These are phyloP conservation scores for Pseudogymnoascus sp. DNA, from an alignment of 2,329 filamentous ascomycete species.

Conservation along the genomic window DNA sequence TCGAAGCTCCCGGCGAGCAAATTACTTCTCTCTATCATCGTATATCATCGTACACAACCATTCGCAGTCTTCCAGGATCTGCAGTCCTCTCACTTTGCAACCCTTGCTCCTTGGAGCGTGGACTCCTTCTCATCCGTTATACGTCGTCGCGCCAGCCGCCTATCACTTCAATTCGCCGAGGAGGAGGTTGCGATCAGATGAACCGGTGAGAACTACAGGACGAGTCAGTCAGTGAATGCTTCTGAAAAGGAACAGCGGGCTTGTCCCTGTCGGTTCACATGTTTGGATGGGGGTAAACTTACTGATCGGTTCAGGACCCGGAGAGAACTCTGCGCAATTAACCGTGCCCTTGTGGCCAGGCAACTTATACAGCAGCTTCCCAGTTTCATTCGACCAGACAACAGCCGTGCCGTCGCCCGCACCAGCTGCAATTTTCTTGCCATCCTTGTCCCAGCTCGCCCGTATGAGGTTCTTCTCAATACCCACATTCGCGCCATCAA, in stretches of 20 bases:
- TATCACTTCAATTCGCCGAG: slow-evolving; percentile 69
- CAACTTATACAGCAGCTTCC: slow-evolving; percentile 86
- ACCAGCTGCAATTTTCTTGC: slow-evolving; percentile 79
- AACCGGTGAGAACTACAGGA: slow-evolving; percentile 68
- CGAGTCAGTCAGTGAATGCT: slow-evolving; percentile 18
- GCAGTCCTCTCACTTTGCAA: background rate
- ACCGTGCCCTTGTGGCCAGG: slow-evolving; percentile 93
- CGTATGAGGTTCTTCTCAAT: slow-evolving; percentile 86
- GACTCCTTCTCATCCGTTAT: background rate
- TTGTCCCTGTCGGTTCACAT: background rate
- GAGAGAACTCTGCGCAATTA: slow-evolving; percentile 87
- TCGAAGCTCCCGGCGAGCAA: background rate
- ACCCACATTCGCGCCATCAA: slow-evolving; percentile 81
- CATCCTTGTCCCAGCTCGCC: slow-evolving; percentile 80
- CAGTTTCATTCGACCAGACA: slow-evolving; percentile 82
- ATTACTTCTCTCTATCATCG: background rate
- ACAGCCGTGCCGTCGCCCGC: slow-evolving; percentile 86
- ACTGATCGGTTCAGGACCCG: slow-evolving; percentile 78
- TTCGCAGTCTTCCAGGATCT: background rate
- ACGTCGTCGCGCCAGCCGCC: background rate
- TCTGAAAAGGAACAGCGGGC: background rate
- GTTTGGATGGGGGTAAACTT: slow-evolving; percentile 37
- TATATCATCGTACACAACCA: background rate
- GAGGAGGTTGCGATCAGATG: slow-evolving; percentile 78
- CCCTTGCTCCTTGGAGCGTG: slow-evolving; percentile 4